These are phyloP conservation scores for Tuber brumale DNA, from an alignment of 495 filamentous ascomycete species.

Conservation along the genomic window DNA sequence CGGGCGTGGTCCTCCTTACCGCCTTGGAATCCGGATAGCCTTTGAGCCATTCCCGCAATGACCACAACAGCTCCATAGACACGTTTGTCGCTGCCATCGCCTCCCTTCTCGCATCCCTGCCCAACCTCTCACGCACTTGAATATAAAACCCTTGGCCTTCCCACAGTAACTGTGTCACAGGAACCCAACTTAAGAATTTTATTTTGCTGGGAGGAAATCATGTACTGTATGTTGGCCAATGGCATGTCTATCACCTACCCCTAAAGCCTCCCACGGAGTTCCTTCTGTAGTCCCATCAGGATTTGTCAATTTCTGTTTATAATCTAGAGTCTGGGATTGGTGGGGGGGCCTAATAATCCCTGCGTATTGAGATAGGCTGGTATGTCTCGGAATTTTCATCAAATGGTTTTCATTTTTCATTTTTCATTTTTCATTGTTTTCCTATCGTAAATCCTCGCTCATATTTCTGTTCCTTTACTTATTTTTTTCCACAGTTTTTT, in stretches of 20 bases:
- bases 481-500: neutral
- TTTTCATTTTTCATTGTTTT: neutral
- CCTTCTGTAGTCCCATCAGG: neutral
- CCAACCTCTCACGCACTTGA: neutral
- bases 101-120: too few species aligned
- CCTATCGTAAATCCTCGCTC: neutral
- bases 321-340: neutral
- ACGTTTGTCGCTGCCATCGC: neutral
- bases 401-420: too few species aligned
- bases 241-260: neutral
- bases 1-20: neutral
- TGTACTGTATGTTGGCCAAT: too few species aligned
- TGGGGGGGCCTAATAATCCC: neutral
- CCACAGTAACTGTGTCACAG: neutral
- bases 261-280: neutral
- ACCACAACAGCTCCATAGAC: neutral
- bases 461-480: too few species aligned
- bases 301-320: neutral
- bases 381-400: neutral
- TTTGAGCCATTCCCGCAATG: neutral
- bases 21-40: neutral
- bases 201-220: neutral
- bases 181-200: neutral
- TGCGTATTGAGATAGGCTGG: neutral
- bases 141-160: too few species aligned